These are phyloP conservation scores for Exobasidium rhododendri DNA, from an alignment of 1,284 basidiomycete species.

Conservation along the genomic window DNA sequence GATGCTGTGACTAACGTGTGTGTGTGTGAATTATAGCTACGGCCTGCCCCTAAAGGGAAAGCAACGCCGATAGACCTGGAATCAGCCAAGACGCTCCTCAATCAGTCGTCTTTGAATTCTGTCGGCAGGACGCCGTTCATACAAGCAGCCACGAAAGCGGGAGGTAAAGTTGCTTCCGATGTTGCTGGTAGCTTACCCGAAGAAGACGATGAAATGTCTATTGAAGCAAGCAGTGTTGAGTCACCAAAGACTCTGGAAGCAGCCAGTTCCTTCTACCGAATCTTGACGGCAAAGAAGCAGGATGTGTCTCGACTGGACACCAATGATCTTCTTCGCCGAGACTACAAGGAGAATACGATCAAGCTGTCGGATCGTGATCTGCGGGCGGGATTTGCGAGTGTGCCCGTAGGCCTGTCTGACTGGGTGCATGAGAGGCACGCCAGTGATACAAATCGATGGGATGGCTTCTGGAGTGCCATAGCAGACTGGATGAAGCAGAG, in stretches of 20 bases:
- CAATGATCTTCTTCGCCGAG: constrained; percentile 75
- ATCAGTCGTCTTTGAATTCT: constrained; percentile 31
- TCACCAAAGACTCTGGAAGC: constrained; percentile 69
- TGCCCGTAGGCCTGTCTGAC: constrained; percentile 10
- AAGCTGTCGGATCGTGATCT: not conserved
- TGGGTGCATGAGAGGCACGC: constrained; percentile 14
- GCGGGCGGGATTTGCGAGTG: constrained; percentile 15
- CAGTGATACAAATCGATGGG: constrained; percentile 25
- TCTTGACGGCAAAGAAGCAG: constrained; percentile 65
- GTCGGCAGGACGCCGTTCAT: constrained; percentile 68
- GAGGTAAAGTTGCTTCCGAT: constrained; percentile 66
- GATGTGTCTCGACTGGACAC: constrained; percentile 69
- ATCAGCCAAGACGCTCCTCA: constrained; percentile 31
- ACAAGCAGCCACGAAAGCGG: constrained; percentile 77
- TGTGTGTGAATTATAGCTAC: constrained; percentile 51
- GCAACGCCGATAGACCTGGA: constrained; percentile 33
- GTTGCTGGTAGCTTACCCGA: not conserved
- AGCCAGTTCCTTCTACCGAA: constrained; percentile 58
- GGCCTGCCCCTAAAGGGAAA: constrained; percentile 32
- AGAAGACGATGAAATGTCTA: constrained; percentile 4
- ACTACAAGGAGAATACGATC: constrained; percentile 70
- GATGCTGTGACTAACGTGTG: constrained; percentile 36
- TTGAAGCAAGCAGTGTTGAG: constrained; percentile 14
- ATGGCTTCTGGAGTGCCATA: constrained; percentile 34
- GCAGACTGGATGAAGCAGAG: constrained; percentile 34